phyloP scores from a whole-genome alignment of 768 basidiomycete genomes.

The Lactarius trivialis region DNA sequence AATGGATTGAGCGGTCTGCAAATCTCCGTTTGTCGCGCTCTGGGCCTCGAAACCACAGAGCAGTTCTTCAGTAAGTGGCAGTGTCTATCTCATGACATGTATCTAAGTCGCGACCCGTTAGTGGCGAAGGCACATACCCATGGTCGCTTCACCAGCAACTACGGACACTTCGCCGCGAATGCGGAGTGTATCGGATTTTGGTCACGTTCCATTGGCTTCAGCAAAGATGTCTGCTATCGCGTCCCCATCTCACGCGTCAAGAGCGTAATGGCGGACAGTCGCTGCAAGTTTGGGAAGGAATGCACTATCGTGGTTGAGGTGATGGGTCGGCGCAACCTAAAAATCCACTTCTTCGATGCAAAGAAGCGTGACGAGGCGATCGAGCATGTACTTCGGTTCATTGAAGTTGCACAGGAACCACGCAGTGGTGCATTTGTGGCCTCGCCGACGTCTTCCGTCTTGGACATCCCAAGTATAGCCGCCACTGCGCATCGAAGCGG shows the following conservation, averaged over 20 bases:
- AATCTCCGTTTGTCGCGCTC: slow-evolving; percentile 4
- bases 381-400: slow-evolving; percentile 1
- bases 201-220: slow-evolving; percentile 17
- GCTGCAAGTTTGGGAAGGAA: slow-evolving; percentile 7
- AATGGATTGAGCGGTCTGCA: slow-evolving; percentile 3
- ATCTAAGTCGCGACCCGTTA: not conserved
- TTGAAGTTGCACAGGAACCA: slow-evolving; percentile 8
- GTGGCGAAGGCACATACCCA: slow-evolving; percentile 14
- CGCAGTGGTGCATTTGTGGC: not conserved
- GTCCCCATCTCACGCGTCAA: slow-evolving; percentile 18
- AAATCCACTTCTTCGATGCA: slow-evolving; percentile 4
- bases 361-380: slow-evolving; percentile 13
- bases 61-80: slow-evolving; percentile 19
- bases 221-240: slow-evolving; percentile 17
- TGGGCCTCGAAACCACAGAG: slow-evolving; percentile 16
- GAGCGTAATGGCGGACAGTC: not conserved
- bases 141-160: slow-evolving; percentile 9
- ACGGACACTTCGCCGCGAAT: slow-evolving; percentile 17
- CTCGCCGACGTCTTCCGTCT: not conserved
- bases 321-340: slow-evolving; percentile 17
- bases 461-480: not conserved
- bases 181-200: slow-evolving; percentile 21
- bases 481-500: not conserved
- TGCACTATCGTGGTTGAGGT: slow-evolving; percentile 7
- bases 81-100: not conserved